Evolutionary conservation across 2,329 filamentous ascomycete genomes (phyloP).

Genomic region (Exophiala sideris): DNA sequence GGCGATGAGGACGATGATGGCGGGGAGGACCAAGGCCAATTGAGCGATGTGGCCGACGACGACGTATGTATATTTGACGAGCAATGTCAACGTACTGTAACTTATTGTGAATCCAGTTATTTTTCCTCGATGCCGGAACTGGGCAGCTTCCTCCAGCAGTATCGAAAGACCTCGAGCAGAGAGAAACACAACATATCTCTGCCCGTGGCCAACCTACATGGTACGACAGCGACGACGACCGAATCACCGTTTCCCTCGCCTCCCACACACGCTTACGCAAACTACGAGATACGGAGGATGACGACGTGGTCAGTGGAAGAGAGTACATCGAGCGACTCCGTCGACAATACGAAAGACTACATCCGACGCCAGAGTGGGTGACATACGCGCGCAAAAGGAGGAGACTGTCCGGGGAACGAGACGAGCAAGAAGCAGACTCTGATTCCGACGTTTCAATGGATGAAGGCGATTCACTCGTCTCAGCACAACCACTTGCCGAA

Average conservation of each 20-base stretch:
- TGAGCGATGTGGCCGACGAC: constrained; percentile 70
- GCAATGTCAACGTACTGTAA: constrained; percentile 3
- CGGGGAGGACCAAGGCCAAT: constrained; percentile 45
- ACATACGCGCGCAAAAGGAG: constrained; percentile 33
- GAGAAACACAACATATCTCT: constrained; percentile 30
- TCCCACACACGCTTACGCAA: constrained; percentile 74
- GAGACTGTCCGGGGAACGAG: constrained; percentile 9
- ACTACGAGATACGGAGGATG: constrained; percentile 71
- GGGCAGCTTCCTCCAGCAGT: constrained; percentile 34
- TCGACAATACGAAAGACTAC: constrained; percentile 66
- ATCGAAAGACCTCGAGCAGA: constrained; percentile 38
- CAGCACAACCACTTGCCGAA: constrained; percentile 71
- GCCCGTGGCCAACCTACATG: constrained; percentile 58
- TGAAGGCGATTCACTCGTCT: constrained; percentile 57
- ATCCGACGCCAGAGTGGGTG: constrained; percentile 61
- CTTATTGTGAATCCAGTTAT: constrained; percentile 51
- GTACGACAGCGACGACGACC: constrained; percentile 95
- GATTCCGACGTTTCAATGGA: constrained; percentile 47
- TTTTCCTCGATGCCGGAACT: constrained; percentile 72
- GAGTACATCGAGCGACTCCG: constrained; percentile 81
- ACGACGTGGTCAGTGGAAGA: constrained; percentile 80
- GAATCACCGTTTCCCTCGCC: constrained; percentile 77
- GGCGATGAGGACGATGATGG: constrained; percentile 34
- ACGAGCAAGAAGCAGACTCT: constrained; percentile 50
- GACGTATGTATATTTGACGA: constrained; percentile 51